Conservation (phyloP, 345 rosid species). For the Geranium brycei region DNA sequence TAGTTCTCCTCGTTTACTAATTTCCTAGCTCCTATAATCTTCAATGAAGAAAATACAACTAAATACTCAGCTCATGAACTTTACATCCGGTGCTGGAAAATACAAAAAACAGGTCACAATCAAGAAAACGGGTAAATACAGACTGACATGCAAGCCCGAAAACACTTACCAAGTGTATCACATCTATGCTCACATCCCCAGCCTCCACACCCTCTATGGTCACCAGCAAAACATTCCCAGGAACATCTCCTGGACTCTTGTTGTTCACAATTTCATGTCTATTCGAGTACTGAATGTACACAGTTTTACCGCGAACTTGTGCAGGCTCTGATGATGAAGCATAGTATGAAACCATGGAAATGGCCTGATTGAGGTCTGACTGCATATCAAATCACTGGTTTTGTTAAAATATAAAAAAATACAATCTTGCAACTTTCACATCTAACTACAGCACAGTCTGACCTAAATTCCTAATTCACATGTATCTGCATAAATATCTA, state of each 20-base stretch:
- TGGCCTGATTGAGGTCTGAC: slow-evolving; percentile 84
- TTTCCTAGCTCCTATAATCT: background rate
- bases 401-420: slow-evolving; percentile 8
- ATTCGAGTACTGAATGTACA: slow-evolving; percentile 88
- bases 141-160: background rate
- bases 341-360: slow-evolving; percentile 90
- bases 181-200: slow-evolving; percentile 85
- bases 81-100: background rate
- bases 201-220: slow-evolving; percentile 94
- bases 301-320: slow-evolving; percentile 86
- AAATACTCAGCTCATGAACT: background rate
- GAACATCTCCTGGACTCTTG: slow-evolving; percentile 92
- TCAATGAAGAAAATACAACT: no score
- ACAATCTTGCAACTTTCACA: background rate
- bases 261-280: slow-evolving; percentile 92
- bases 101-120: background rate
- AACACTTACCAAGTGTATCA: slow-evolving; percentile 73
- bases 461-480: background rate
- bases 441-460: no score
- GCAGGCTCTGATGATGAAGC: slow-evolving; percentile 98
- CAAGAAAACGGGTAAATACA: background rate
- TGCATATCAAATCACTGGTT: slow-evolving; percentile 16
- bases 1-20: background rate
- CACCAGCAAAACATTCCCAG: slow-evolving; percentile 85
- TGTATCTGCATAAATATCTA: background rate